Conservation (phyloP, 805 yeast genomes). For the Wickerhamomyces queroliae region DNA sequence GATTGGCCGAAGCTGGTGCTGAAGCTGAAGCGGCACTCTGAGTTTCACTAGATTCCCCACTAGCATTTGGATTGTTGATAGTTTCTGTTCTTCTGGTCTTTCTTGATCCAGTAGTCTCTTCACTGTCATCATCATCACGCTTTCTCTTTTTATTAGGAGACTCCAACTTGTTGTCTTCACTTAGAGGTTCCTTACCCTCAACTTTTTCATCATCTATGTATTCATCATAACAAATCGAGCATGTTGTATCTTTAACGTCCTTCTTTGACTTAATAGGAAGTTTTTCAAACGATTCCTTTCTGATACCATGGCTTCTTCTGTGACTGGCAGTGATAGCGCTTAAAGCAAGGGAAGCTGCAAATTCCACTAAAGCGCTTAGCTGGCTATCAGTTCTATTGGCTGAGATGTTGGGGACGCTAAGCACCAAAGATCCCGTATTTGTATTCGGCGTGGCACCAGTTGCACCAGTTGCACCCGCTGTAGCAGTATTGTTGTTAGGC, state of each 20-base stretch:
- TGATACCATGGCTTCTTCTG: conserved; percentile 45
- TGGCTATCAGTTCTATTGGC: conserved; percentile 49
- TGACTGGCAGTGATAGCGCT: conserved; percentile 50
- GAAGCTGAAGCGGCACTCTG: not conserved
- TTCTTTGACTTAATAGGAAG: conserved; percentile 33
- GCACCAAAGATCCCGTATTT: conserved; percentile 51
- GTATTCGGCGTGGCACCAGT: not conserved
- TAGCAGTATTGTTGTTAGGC: too few relatives aligned
- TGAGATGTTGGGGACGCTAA: conserved; percentile 65
- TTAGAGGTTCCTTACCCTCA: too few relatives aligned
- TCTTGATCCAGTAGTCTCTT: conserved; percentile 1
- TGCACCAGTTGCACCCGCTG: not conserved
- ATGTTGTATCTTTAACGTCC: conserved; percentile 31
- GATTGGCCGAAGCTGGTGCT: not conserved
- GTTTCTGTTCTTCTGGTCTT: conserved; percentile 2
- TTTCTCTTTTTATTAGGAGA: conserved; percentile 16
- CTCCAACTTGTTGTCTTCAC: conserved; percentile 20
- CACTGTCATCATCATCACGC: conserved; percentile 8
- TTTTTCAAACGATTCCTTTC: conserved; percentile 44
- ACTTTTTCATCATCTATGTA: conserved; percentile 24
- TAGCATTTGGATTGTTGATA: not conserved
- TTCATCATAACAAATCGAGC: conserved; percentile 64
- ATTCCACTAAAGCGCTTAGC: conserved; percentile 51
- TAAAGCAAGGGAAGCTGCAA: conserved; percentile 68
- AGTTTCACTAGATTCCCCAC: not conserved